Evolutionary conservation across 164 flowering plant species (phyloP).

Genomic region (Vitis cinerea): DNA sequence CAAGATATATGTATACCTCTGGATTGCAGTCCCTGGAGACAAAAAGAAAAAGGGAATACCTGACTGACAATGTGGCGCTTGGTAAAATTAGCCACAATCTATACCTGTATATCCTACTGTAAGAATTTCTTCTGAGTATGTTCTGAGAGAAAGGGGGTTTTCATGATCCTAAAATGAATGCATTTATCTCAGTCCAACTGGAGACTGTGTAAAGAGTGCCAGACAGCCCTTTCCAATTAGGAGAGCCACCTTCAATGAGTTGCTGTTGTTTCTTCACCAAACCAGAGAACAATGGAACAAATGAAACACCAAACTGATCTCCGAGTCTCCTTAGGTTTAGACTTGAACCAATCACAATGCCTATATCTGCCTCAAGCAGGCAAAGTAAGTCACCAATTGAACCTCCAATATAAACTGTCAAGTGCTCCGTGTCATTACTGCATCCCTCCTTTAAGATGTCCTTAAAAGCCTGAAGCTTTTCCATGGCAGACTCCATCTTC

Average conservation of each 20-base stretch:
- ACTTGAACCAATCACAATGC: constrained; percentile 61
- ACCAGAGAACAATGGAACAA: constrained; percentile 55
- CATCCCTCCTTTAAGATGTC: constrained; percentile 18
- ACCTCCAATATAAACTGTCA: constrained; percentile 61
- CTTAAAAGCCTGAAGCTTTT: constrained; percentile 29
- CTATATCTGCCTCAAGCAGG: constrained; percentile 65
- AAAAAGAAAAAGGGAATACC: constrained; percentile 2
- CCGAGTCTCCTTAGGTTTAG: constrained; percentile 55
- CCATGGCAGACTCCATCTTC: constrained; percentile 36
- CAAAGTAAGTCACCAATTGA: constrained; percentile 69
- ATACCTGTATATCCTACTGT: constrained; percentile 6
- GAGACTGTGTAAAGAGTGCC: constrained; percentile 62
- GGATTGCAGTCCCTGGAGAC: constrained; percentile 11
- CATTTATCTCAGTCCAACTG: constrained; percentile 65
- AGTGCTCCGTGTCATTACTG: constrained; percentile 24
- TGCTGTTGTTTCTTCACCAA: constrained; percentile 54
- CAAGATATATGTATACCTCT: background rate
- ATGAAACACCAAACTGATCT: constrained; percentile 53
- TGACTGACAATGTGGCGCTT: constrained; percentile 20
- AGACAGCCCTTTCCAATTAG: constrained; percentile 44
- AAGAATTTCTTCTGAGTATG: background rate
- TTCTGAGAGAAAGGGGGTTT: constrained; percentile 6
- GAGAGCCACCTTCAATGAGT: constrained; percentile 21
- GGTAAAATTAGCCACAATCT: constrained; percentile 26
- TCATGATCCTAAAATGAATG: constrained; percentile 55